Evolutionary conservation across 169 alveolate species (phyloP), one percentile per base, ranked within the genome.

Genomic region (Blepharisma undulans): DNA sequence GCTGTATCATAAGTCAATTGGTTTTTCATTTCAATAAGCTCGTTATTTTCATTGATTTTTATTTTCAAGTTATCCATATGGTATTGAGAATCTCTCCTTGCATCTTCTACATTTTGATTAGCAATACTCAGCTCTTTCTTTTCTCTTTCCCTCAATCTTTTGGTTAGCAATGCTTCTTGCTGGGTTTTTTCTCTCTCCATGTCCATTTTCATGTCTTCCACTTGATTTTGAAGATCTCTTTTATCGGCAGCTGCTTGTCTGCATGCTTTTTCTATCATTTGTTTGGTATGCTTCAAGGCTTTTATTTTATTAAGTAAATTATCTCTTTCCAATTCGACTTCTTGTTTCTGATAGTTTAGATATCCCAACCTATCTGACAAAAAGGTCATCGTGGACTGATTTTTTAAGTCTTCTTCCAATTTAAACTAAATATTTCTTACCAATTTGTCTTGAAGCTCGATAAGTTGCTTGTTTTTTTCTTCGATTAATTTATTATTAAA

Each of bases 101-200:
- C 29, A 12, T 82, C 89, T 48, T 82, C 89, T 19, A 82, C 33
- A 21, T 25, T n/a, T 36, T 22, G 29, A 22, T 21, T 48, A n/a
- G 29, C 36, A 7, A 22, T 71, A 30, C 76, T 72, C 34, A 80
- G 79, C 88, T 92, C 92, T 72, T 84, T 92, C n/a, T 92, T 90
- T 88, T 92, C 94, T 61, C 84, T 78, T 72, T 92, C 91, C 36
- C 79, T 92, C 22, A 92, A 66, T 76, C 82, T 90, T 79, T 79
- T 85, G 25, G 77, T 88, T 86, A 92, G 33, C 21, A 78, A 79
- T 80, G 79, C 88, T 78, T 92, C 94, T 66, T 92, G 90, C 81
- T 87, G 87, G 72, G 82, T 92, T 72, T 85, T 59, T 92, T 87
- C 90, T 72, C 89, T 78, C 72, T 92, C 94, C 87, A 92, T 59